Base-by-base conservation (phyloP, 1,139 yeast species). In the Lodderomyces parapsilosis region DNA sequence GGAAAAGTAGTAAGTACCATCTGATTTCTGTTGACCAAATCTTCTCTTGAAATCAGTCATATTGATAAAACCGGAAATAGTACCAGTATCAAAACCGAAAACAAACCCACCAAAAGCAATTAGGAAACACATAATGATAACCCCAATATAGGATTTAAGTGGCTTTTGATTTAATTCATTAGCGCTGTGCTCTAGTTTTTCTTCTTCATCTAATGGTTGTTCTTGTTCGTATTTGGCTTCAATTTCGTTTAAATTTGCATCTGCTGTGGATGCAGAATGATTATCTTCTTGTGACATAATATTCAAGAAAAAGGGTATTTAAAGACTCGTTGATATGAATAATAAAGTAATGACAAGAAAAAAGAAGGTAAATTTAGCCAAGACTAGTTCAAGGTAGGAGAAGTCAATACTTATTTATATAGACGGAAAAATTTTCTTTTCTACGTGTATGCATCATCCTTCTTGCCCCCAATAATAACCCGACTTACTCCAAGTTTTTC, bases 61-160 rank as follows among this genome's bases (percentile, higher is more conserved):
- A 56, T 80, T 80, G 24, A 83, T 73, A 45, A 83, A 69, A 27
- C 88, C 88, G 36, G 88, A 86, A 54, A 83, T 75, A 39, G 86
- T 82, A 44, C 90, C 90, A 42, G 86, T 81, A 63, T 84, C 91
- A 70, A 81, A 83, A 27, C 91, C 91, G 55, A 82, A 82, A 13
- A 82, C 77, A 48, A 82, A 79, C 3, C 90, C 91, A 36, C 86
- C 83, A 49, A 81, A 74, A 3, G 88, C 78, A 32, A 76, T 67
- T 32, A 74, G 55, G 22, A 72, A 54, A 57, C 76, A 70, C 48
- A 45, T 47, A n/a, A 43, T 47, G 30, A 40, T 37, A 11, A 47
- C 45, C 36, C 45, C 45, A 20, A 36, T 38, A 36, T 41, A 46
- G 3, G 43, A 42, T 5, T 41, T 33, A n/a, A 36, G 23, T 23